A percentile compares a stretch with the other conserved stretches of the same genome.
Conservation (phyloP, 2,329 filamentous ascomycete species). For the Coniochaeta sp. region DNA sequence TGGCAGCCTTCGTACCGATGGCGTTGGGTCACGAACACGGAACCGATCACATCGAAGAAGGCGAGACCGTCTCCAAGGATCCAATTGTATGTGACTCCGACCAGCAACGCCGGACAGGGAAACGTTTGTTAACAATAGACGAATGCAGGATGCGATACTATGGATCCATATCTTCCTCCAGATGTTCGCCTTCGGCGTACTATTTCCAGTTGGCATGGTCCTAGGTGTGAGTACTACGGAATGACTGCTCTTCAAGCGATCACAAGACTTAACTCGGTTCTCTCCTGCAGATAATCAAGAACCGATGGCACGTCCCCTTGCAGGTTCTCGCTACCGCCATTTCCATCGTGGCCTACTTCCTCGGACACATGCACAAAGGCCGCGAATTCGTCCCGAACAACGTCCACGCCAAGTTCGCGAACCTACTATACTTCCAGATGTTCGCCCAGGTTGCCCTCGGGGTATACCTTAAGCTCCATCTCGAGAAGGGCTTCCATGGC, state of each 20-base stretch:
- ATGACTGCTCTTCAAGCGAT: not conserved
- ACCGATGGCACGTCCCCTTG: slow-evolving; percentile 87
- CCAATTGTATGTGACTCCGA: slow-evolving; percentile 6
- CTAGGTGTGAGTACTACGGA: slow-evolving; percentile 59
- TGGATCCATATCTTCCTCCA: slow-evolving; percentile 93
- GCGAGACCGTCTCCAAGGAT: not conserved
- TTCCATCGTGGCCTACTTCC: slow-evolving; percentile 77
- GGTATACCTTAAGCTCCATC: slow-evolving; percentile 80
- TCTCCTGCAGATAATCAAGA: slow-evolving; percentile 66
- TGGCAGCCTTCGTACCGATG: not conserved
- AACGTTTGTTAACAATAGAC: slow-evolving; percentile 6
- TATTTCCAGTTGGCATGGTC: slow-evolving; percentile 94
- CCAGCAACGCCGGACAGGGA: not conserved
- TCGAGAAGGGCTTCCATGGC: slow-evolving; percentile 76
- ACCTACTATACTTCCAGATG: slow-evolving; percentile 72
- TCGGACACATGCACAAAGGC: slow-evolving; percentile 86
- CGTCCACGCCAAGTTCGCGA: slow-evolving; percentile 75
- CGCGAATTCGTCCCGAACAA: slow-evolving; percentile 72
- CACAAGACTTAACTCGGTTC: not conserved
- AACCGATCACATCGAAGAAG: not conserved
- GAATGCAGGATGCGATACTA: slow-evolving; percentile 64
- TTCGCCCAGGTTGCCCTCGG: slow-evolving; percentile 72
- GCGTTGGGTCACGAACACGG: slow-evolving; percentile 1
- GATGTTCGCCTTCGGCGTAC: slow-evolving; percentile 78
- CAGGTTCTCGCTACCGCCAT: slow-evolving; percentile 70